Evolutionary conservation across 345 rosid genomes (phyloP), one percentile per base, ranked within the genome.

Genomic region (Moricandia arvensis): DNA sequence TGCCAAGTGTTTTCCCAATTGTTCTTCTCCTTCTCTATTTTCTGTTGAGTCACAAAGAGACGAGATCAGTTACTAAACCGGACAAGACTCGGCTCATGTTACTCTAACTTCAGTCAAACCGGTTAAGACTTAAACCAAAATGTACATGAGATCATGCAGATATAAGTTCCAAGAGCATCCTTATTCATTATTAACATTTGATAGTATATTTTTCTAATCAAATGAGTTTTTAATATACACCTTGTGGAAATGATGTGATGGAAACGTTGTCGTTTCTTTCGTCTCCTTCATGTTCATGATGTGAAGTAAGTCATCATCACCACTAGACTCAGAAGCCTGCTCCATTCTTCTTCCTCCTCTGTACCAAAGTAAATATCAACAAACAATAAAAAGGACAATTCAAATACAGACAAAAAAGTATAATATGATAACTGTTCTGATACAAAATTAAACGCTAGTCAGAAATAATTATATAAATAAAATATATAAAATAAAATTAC

Each of bases 181-280:
- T 43, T 43, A 13, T 43, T 43, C 51, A 43, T 13, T 43, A 43
- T 43, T 43, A 37, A 13, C 13, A 43, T 43, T 12, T 43, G 61
- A 21, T n/a, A 27, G 34, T 27, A 11, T 17, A 63, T 11, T 37
- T 37, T 18, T 15, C 6, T 37, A 12, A 38, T 11, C 13, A 37
- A 13, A 63, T 17, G 31, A 65, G 12, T 21, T 13, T 9, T 41
- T 10, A 38, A 6, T 31, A 60, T n/a, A 31, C 77, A 89, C 93
- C 93, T 83, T 55, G 29, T 69, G 80, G 67, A 82, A 61, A 77
- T 79, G 85, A 67, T 49, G 68, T 16, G 90, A 80, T 27, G 66
- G 82, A 77, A 80, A 74, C 80, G 71, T 26, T 21, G 78, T 21
- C 45, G 85, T 55, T 66, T 57, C 74, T 26, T 33, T 8, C 27